Evolutionary conservation across 768 basidiomycete genomes (phyloP).

Genomic region (Pisolithus albus): DNA sequence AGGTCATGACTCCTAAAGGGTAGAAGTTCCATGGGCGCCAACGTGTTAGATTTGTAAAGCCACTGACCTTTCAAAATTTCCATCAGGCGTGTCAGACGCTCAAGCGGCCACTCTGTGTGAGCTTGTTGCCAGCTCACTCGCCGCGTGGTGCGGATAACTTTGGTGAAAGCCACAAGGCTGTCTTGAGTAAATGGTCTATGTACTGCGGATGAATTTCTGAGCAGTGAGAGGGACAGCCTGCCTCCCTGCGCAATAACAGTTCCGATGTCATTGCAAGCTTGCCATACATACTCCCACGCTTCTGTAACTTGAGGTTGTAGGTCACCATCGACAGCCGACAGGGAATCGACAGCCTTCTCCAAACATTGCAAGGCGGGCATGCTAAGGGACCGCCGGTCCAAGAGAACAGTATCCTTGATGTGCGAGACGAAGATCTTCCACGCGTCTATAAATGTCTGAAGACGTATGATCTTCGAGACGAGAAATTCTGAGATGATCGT

Average conservation of each 20-base stretch:
- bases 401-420: conserved; percentile 62
- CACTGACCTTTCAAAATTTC: conserved; percentile 66
- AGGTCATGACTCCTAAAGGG: conserved; percentile 62
- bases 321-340: conserved; percentile 27
- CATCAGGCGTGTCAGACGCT: conserved; percentile 62
- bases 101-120: conserved; percentile 55
- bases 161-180: conserved; percentile 74
- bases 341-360: conserved; percentile 68
- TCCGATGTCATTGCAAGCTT: conserved; percentile 61
- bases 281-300: conserved; percentile 63
- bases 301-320: conserved; percentile 36
- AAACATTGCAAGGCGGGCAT: conserved; percentile 81
- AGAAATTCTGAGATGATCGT: conserved; percentile 81
- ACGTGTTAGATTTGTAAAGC: background rate
- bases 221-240: conserved; percentile 10
- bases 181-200: conserved; percentile 48
- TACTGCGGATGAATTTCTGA: conserved; percentile 4
- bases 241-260: conserved; percentile 35
- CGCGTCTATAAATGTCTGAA: conserved; percentile 61
- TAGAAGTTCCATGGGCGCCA: background rate
- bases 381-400: conserved; percentile 63
- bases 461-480: conserved; percentile 59
- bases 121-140: conserved; percentile 42
- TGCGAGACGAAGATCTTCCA: conserved; percentile 73
- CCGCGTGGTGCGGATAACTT: conserved; percentile 59